Percentiles rank a stretch among this genome's conserved stretches.
These are phyloP conservation scores for Daldinia childiae DNA, from an alignment of 495 filamentous ascomycete genomes.

Conservation along the genomic window DNA sequence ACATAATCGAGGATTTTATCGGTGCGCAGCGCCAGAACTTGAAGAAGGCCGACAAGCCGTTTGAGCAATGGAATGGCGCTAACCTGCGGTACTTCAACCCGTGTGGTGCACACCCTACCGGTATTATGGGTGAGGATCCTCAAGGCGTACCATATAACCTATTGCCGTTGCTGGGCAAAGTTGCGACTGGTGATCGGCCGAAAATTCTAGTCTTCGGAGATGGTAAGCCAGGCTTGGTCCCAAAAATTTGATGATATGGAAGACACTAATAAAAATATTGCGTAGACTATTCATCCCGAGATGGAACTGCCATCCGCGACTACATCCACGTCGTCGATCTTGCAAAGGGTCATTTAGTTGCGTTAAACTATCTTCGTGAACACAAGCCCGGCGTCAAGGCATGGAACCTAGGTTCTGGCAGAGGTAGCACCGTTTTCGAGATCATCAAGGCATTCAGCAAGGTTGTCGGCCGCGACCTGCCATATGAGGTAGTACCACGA, in stretches of 20 bases:
- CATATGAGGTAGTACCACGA: conserved; percentile 85
- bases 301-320: conserved; percentile 80
- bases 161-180: conserved; percentile 91
- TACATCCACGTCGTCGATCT: conserved; percentile 74
- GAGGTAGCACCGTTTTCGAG: conserved; percentile 93
- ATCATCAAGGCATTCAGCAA: conserved; percentile 95
- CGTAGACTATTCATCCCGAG: conserved; percentile 86
- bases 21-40: conserved; percentile 85
- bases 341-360: conserved; percentile 86
- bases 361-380: conserved; percentile 89
- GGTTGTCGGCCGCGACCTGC: conserved; percentile 83
- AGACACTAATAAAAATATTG: conserved; percentile 2
- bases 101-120: conserved; percentile 90
- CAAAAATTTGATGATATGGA: not conserved
- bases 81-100: conserved; percentile 98
- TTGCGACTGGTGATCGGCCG: conserved; percentile 92
- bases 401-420: conserved; percentile 98
- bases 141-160: conserved; percentile 96
- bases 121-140: conserved; percentile 98
- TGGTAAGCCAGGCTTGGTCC: conserved; percentile 63
- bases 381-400: conserved; percentile 91
- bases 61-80: conserved; percentile 89
- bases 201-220: conserved; percentile 95
- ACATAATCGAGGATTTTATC: conserved; percentile 88
- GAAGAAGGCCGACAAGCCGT: conserved; percentile 79